phyloP scores from a whole-genome alignment of 768 basidiomycete species.

The Neoboletus brunneissimus region DNA sequence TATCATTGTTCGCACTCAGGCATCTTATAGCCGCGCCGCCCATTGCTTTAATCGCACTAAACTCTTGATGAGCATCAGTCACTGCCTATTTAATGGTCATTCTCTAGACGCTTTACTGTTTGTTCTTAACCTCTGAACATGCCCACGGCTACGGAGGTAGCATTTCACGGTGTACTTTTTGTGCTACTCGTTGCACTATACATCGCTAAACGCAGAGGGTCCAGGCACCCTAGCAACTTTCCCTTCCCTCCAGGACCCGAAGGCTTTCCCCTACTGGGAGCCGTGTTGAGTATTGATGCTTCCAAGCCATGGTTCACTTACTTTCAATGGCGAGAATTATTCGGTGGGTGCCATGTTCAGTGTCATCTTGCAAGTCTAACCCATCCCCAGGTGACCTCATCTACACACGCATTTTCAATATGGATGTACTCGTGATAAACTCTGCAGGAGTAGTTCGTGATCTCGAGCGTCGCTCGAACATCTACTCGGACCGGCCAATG shows the following conservation, averaged over 20 bases:
- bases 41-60: no score
- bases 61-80: not conserved
- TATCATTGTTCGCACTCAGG: no score
- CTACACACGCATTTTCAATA: slow-evolving; percentile 20
- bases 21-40: no score
- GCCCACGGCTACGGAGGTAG: not conserved
- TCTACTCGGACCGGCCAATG: slow-evolving; percentile 35
- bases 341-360: slow-evolving; percentile 10
- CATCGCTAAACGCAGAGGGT: not conserved
- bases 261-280: slow-evolving; percentile 37
- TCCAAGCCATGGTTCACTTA: slow-evolving; percentile 35
- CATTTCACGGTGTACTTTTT: not conserved
- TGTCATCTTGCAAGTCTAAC: not conserved
- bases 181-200: slow-evolving; percentile 14
- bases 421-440: slow-evolving; percentile 31
- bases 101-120: not conserved
- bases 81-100: not conserved
- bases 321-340: slow-evolving; percentile 30
- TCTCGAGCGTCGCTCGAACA: slow-evolving; percentile 28
- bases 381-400: slow-evolving; percentile 21
- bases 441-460: slow-evolving; percentile 27
- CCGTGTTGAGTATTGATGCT: slow-evolving; percentile 23
- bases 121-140: not conserved
- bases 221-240: not conserved
- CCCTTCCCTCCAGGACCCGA: slow-evolving; percentile 51